Conservation (phyloP, 768 basidiomycete species). For the Pluteus cervinus region DNA sequence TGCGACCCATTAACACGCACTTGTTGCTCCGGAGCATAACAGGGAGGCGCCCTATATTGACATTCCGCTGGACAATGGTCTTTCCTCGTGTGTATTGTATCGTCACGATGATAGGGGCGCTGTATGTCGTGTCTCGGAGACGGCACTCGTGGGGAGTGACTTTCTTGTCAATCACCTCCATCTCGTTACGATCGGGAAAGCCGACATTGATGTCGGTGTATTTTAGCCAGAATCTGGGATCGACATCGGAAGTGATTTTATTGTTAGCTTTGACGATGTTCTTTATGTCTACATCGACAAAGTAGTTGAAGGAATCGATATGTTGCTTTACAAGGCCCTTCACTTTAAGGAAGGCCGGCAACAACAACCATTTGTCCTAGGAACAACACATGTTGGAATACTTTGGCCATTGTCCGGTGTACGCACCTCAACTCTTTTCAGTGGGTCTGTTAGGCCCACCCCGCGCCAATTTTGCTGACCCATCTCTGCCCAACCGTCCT, state of each 20-base stretch:
- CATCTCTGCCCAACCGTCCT: constrained; percentile 61
- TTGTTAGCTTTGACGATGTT: constrained; percentile 93
- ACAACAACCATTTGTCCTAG: constrained; percentile 97
- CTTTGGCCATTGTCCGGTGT: neutral
- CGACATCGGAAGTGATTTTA: constrained; percentile 93
- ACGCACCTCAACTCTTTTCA: constrained; percentile 85
- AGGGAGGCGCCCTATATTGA: constrained; percentile 86
- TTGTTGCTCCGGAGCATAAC: constrained; percentile 97
- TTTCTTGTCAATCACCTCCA: constrained; percentile 67
- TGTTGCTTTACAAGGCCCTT: constrained; percentile 99
- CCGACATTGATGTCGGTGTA: constrained; percentile 95
- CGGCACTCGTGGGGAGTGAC: constrained; percentile 98
- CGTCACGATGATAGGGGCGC: constrained; percentile 88
- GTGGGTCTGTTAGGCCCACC: constrained; percentile 77
- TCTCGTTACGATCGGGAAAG: constrained; percentile 84
- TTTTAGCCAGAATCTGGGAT: constrained; percentile 94
- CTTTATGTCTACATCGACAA: constrained; percentile 95
- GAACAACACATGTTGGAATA: constrained; percentile 6
- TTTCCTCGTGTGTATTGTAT: constrained; percentile 93
- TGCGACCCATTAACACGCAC: constrained; percentile 79
- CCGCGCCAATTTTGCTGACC: constrained; percentile 64
- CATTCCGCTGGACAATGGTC: constrained; percentile 80
- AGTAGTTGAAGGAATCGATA: constrained; percentile 98
- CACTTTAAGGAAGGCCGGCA: constrained; percentile 94
- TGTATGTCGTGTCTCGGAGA: constrained; percentile 90